Base-by-base conservation (phyloP, 441 rosid genomes). In the Hura crepitans region DNA sequence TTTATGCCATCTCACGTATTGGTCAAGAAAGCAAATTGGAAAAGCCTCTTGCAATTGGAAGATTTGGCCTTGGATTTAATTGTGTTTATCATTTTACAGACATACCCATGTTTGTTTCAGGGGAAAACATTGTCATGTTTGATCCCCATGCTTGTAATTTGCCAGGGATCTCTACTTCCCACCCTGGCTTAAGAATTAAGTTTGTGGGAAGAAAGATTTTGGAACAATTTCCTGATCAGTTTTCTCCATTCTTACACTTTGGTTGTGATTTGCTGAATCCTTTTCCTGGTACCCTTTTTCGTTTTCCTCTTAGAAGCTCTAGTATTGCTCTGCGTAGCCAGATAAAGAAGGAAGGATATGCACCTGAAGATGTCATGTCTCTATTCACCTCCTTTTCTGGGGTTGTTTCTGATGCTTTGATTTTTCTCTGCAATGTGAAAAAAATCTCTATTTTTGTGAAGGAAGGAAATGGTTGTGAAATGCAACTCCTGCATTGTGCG, bases 21-120 rank as follows among this genome's bases (percentile, higher is more conserved):
- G 99, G 99, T 81, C 99, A 95, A 83, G 99, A 87, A 82, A 92
- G 99, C 84, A 95, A 95, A 84, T 84, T 95, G 74, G 99, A 95
- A 80, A 92, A 90, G 78, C 96, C 99, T 81, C 86, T 92, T 76
- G 98, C 99, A 56, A 90, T 95, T 64, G 99, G 99, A 80, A 86
- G 95, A 82, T 95, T 92, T 84, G 99, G 99, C 58, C 82, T 95
- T 77, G 99, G 99, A 68, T 95, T 95, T 83, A 95, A 95, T 75
- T 95, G 97, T 78, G 99, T 92, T 67, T 95, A 95, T 86, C 99
- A 95, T 85, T 95, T 95, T 72, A 95, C 99, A 64, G 99, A 95
- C 73, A 82, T 92, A 71, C 99, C 99, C 15, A 77, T 89, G 43
- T 95, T 95, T 84, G 97, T 95, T 81, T 95, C 99, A 62, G 99